Base-by-base conservation (phyloP, 805 yeast genomes). In the Ogataea pignaliae region DNA sequence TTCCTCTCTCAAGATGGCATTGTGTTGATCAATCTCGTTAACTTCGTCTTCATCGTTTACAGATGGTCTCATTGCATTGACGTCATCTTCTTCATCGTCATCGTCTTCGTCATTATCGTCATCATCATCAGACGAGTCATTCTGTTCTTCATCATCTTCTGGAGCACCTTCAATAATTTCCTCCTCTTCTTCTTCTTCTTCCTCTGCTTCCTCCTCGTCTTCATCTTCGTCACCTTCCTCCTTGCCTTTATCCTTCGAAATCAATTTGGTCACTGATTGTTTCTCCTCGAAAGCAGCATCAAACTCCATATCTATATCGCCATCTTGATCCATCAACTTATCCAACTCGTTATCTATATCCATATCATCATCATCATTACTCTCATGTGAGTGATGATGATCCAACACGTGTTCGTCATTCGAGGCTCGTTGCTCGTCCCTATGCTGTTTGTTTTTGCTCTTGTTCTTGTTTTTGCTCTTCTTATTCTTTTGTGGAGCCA, bases 1-100 rank as follows among this genome's bases (percentile, higher is more conserved):
- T 62, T 90, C 97, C 64, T 91, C 98, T 48, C 78, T 79, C 44
- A 93, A 69, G 52, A 88, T 73, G 56, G 86, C 89, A 52, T 73
- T 73, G 61, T 87, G 87, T 54, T 81, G 83, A 42, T 65, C 68
- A 56, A 61, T 71, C 64, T 67, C 82, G 44, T 70, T 73, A 40
- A 73, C 79, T 18, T 73, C 80, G 17, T 51, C 56, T 2, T 46
- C 51, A 15, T 43, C 54, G 30, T 68, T 41, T 4, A 43, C 42
- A 2, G 48, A 37, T 1, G 53, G 48, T 32, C 49, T 45, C 41
- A 41, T 13, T 8, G 46, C 76, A 5, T 69, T 73, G 2, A 70
- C 72, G 3, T 71, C 77, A 4, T 73, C 81, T 10, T 58, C 66
- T 17, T 75, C 81, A 3, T 75, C 81, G 4, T 63, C 75, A 6